Base-by-base conservation (phyloP, 2,329 filamentous ascomycete species). In the Hypomyces rosellus region DNA sequence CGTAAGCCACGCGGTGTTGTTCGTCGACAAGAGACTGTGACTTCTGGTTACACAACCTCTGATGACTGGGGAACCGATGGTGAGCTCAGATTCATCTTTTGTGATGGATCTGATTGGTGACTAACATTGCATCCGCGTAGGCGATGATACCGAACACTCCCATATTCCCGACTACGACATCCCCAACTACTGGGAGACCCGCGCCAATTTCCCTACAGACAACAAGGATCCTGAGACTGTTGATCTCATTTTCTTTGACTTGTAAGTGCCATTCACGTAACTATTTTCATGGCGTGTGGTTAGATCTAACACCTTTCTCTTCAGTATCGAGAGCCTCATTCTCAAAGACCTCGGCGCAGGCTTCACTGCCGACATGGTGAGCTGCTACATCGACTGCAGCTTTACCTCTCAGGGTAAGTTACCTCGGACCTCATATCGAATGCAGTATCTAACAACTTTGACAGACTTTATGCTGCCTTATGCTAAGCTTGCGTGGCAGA, bases 41-140 rank as follows among this genome's bases (percentile, higher is more conserved):
- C 69, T 0, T 69, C 76, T 0, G 80, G 78, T 3, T 80, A 81
- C 61, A 73, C 69, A 3, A 82, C 79, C 0, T 70, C 60, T 2
- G 79, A 82, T 54, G 79, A 81, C 59, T 81, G 80, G 56, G 79
- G 78, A 46, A 69, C 63, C 3, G 78, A 74, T 45, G 67, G 62
- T 62, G 22, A 20, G 56, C 46, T 15, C 5, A 20, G 25, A 8
- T 11, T 11, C 9, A 11, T 4, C 6, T 6, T 30, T 30, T 30
- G 6, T 30, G 9, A 30, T 42, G 15, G 7, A 25, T 22, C 16
- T 25, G 16, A 18, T 16, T 42, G 40, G 6, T 16, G 25, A 18
- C 40, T 42, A 18, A 25, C 12, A 25, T 18, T 14, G 38, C 15
- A 25, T 33, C 30, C 13, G n/a, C 37, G 9, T 37, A 55, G 76